Base-by-base conservation (phyloP, 257 asterid species). In the Solanum chmielewskii region DNA sequence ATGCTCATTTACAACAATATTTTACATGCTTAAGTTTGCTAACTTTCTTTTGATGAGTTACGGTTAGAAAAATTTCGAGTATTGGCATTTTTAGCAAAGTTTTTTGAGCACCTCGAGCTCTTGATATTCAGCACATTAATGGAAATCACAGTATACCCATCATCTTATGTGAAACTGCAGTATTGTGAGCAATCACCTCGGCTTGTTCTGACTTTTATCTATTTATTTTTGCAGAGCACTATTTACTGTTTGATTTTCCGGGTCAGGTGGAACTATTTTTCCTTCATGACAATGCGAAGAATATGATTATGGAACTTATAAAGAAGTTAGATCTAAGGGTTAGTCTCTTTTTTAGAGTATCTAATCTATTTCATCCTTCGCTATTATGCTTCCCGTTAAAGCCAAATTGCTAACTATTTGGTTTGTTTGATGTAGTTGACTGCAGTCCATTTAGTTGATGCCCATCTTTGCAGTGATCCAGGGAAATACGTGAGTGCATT, bases 191-290 rank as follows among this genome's bases (percentile, higher is more conserved):
- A 27, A 27, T 15, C 41, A 25, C 84, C 69, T 20, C 31, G 18
- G 44, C 69, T 18, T 47, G 69, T 81, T 81, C 69, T 81, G 45
- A 81, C 27, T 29, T 81, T 81, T 81, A 1, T 81, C 27, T n/a
- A 45, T 42, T 85, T 49, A 27, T 81, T 14, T 88, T 80, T 90
- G 95, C 99, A 97, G 99, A 95, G 90, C 98, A 94, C 92, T 97
- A 97, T 92, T 90, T 97, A 83, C 98, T 97, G 85, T 97, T 97
- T 87, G 99, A 97, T 93, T 94, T 97, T 88, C 99, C 99, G 70
- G 99, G 99, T 82, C 99, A 97, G 93, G 99, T 97, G 91, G 99
- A 97, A 87, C 96, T 96, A 88, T 97, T 97, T 91, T 97, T 97
- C 90, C 97, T 97, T 83, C 99, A 97, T 69, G 91, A 90, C 88